Percentiles rank a stretch among this genome's conserved stretches.
Evolutionary conservation across 2,329 filamentous ascomycete genomes (phyloP).

Genomic region (Coniochaeta sp.): DNA sequence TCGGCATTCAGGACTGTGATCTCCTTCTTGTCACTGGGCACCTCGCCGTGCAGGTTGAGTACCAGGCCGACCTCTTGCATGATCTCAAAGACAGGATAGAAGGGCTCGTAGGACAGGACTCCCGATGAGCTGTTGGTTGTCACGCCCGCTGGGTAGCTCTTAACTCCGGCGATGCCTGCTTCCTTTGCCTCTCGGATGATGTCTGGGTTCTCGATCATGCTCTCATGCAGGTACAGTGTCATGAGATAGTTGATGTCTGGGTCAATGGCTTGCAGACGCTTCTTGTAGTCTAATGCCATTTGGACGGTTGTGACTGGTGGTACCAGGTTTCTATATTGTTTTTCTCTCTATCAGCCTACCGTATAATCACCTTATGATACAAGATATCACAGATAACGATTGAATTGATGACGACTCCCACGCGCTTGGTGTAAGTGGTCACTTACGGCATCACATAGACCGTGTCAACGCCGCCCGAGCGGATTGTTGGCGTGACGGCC

Average conservation of each 20-base stretch:
- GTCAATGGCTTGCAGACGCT: slow-evolving; percentile 50
- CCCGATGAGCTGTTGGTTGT: slow-evolving; percentile 63
- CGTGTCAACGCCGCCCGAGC: slow-evolving; percentile 57
- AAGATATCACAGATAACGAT: neutral
- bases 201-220: slow-evolving; percentile 33
- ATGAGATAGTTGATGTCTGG: slow-evolving; percentile 62
- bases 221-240: slow-evolving; percentile 61
- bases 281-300: slow-evolving; percentile 59
- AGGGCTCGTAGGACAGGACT: slow-evolving; percentile 61
- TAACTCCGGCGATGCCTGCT: slow-evolving; percentile 65
- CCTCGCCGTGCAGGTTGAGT: slow-evolving; percentile 82
- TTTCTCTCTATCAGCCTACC: neutral
- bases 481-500: slow-evolving; percentile 40
- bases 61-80: slow-evolving; percentile 75
- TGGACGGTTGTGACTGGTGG: slow-evolving; percentile 53
- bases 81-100: slow-evolving; percentile 74
- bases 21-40: slow-evolving; percentile 31
- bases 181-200: slow-evolving; percentile 66
- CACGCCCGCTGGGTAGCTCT: slow-evolving; percentile 56
- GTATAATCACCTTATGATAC: too few relatives aligned
- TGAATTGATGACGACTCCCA: neutral
- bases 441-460: slow-evolving; percentile 37
- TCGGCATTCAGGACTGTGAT: slow-evolving; percentile 59
- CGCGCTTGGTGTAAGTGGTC: slow-evolving; percentile 6
- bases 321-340: slow-evolving; percentile 41